Conservation (phyloP, 306 rosid genomes). For the Echinosophora koreensis region DNA sequence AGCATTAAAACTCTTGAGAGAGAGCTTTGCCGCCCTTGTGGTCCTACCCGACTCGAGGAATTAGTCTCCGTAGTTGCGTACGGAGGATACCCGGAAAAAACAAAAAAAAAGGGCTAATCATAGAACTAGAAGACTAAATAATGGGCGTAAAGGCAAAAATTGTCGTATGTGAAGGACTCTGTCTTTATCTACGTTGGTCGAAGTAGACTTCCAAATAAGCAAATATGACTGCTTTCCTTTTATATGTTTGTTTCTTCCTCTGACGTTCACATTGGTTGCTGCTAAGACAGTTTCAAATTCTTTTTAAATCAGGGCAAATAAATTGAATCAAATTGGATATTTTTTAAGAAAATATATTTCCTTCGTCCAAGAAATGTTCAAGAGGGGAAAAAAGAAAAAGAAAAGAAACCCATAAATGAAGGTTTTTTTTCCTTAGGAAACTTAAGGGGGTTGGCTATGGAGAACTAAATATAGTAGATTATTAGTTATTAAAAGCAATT, state of each 20-base stretch:
- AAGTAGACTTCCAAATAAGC: not conserved
- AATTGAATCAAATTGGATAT: not conserved
- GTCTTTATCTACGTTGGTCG: constrained; percentile 10
- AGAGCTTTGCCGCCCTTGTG: too few species aligned
- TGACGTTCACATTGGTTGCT: constrained; percentile 20
- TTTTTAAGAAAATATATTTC: not conserved
- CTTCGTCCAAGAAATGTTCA: not conserved
- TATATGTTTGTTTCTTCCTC: constrained; percentile 22
- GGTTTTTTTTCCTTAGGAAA: not conserved
- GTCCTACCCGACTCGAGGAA: too few species aligned
- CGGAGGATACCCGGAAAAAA: too few species aligned
- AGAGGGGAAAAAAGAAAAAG: not conserved
- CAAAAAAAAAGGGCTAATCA: not conserved
- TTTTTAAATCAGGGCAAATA: not conserved
- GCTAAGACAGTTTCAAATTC: not conserved
- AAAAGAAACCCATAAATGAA: not conserved
- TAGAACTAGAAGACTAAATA: not conserved
- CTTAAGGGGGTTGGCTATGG: not conserved
- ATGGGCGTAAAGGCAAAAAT: constrained; percentile 41
- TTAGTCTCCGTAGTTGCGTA: too few species aligned
- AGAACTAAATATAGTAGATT: not conserved
- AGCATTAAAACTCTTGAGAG: too few species aligned
- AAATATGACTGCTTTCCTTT: not conserved
- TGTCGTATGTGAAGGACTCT: constrained; percentile 42
- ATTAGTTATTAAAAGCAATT: not conserved